Evolutionary conservation across 169 alveolate genomes (phyloP).

Genomic region (Babesia caballi): DNA sequence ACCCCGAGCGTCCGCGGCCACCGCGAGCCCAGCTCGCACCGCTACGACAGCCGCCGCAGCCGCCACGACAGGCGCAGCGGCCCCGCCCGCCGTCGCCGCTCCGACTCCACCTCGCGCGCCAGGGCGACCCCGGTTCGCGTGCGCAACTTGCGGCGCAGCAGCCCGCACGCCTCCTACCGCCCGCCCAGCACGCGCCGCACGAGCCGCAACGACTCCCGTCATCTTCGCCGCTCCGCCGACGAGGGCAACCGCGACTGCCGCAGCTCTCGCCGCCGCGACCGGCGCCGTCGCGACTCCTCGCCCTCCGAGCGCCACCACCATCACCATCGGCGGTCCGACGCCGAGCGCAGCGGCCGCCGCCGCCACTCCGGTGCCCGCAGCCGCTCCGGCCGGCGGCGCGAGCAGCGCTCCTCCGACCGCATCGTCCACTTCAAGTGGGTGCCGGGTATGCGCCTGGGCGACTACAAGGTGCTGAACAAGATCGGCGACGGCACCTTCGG

Average conservation of each 20-base stretch:
- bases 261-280: neutral
- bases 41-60: neutral
- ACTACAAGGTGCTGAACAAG: conserved; percentile 81
- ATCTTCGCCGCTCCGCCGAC: neutral
- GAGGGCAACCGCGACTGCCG: neutral
- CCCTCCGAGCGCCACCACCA: neutral
- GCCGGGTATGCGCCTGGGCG: conserved; percentile 71
- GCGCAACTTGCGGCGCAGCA: neutral
- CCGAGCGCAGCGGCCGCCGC: conserved; percentile 15
- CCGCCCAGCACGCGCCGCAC: neutral
- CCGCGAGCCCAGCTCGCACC: conserved; percentile 13
- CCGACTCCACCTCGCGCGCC: neutral
- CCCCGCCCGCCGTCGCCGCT: neutral
- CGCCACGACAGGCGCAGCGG: neutral
- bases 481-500: conserved; percentile 99
- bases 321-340: neutral
- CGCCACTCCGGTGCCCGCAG: neutral
- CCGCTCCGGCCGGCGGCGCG: conserved; percentile 10
- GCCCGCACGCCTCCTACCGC: neutral
- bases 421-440: conserved; percentile 69
- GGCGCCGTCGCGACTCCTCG: neutral
- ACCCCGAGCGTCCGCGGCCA: conserved; percentile 11
- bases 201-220: neutral
- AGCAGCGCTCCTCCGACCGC: conserved; percentile 10
- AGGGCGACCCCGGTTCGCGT: neutral